A percentile compares a stretch with the other conserved stretches of the same genome.
Evolutionary conservation across 1,284 basidiomycete genomes (phyloP).

Genomic region (Phellopilus nigrolimitatus): DNA sequence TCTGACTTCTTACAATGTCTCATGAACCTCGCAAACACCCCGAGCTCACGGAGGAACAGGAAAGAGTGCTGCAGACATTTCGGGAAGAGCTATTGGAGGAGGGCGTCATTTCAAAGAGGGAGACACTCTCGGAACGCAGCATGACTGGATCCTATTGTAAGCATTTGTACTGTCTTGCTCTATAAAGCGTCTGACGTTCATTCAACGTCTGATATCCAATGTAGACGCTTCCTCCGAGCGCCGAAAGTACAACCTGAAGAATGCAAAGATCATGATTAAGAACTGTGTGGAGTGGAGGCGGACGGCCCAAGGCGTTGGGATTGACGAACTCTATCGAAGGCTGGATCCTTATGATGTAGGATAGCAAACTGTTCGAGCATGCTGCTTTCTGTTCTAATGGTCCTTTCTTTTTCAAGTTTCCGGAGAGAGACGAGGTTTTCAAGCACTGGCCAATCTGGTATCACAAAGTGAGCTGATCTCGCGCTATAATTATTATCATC

Average conservation of each 20-base stretch:
- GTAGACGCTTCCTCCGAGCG: slow-evolving; percentile 64
- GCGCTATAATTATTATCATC: background rate
- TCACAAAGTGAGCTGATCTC: slow-evolving; percentile 48
- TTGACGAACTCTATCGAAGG: slow-evolving; percentile 50
- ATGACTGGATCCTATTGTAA: slow-evolving; percentile 19
- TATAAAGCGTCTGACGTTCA: background rate
- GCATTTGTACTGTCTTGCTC: background rate
- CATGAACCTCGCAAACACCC: slow-evolving; percentile 1
- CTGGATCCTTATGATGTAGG: slow-evolving; percentile 61
- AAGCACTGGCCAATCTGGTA: slow-evolving; percentile 71
- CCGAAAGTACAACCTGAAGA: slow-evolving; percentile 51
- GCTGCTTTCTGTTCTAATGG: background rate
- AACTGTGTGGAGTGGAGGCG: slow-evolving; percentile 57
- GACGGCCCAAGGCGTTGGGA: slow-evolving; percentile 50
- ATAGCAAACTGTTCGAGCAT: slow-evolving; percentile 9
- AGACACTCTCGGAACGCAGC: slow-evolving; percentile 19
- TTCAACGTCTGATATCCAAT: background rate
- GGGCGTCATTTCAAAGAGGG: slow-evolving; percentile 15
- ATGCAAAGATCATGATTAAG: slow-evolving; percentile 53
- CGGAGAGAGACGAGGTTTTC: slow-evolving; percentile 60
- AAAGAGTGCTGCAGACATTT: slow-evolving; percentile 7
- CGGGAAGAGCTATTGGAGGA: slow-evolving; percentile 17
- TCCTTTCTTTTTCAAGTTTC: slow-evolving; percentile 42
- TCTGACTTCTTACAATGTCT: slow-evolving; percentile 4
- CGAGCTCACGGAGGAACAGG: slow-evolving; percentile 17